Base-by-base conservation (phyloP, 495 filamentous ascomycete genomes). In the Cryomyces antarcticus region DNA sequence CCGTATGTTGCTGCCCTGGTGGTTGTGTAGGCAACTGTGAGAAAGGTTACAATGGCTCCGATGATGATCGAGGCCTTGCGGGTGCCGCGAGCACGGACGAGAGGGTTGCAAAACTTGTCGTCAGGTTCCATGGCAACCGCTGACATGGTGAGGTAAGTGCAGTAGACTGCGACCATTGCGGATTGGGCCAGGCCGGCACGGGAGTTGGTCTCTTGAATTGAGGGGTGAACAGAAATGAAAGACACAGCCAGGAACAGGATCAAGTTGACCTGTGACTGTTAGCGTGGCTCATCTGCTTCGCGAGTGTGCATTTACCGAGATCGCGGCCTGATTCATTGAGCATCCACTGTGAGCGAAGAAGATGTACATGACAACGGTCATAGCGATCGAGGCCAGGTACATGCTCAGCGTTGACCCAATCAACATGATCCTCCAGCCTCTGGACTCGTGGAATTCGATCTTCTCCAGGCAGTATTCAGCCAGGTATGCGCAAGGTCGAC, bases 51-150 rank as follows among this genome's bases (percentile, higher is more conserved):
- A 48, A 96, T 80, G 31, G 89, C 89, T 43, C 89, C 89, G 50
- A 97, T 64, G 41, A 96, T 72, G 46, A 95, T 73, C 39, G 80
- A 87, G 1, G 82, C 87, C 1, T 79, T 89, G 36, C 89, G 73
- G n/a, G 88, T 88, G 43, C 82, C 85, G 31, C 80, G 76, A 13
- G 88, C 87, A 35, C 85, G 80, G 41, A 93, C 68, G 39, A 96
- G 64, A 4, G 89, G 89, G 64, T 97, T 97, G 72, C 89, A 97
- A 41, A 81, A 71, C 44, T 77, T 73, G 61, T 95, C 86, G 63
- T 97, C 89, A 4, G 89, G 89, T 53, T 97, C 88, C 89, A 97
- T 96, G 44, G 82, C 88, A 2, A 97, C 92, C 42, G 89, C 92
- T 4, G 86, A 94, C 77, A 97, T 83, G 52, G 89, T 97, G 38